Conservation (phyloP, 208 protist species). For the Phytomonas serpens region DNA sequence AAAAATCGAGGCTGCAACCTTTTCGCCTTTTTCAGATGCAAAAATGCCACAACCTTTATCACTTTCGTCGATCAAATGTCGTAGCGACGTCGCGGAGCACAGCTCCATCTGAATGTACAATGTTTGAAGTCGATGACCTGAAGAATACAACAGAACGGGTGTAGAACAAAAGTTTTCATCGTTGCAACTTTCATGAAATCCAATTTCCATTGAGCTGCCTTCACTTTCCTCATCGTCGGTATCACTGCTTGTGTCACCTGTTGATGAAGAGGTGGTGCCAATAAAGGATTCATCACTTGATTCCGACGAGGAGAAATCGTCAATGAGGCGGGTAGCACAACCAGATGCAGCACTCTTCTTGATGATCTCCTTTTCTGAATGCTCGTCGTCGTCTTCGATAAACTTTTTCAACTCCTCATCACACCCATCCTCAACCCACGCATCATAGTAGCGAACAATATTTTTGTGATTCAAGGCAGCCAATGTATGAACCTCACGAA, state of each 20-base stretch:
- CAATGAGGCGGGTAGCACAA: not conserved
- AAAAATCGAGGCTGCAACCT: constrained; percentile 56
- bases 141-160: not conserved
- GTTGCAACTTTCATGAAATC: not conserved
- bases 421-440: constrained; percentile 81
- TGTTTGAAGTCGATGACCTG: constrained; percentile 33
- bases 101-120: constrained; percentile 88
- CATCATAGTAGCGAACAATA: constrained; percentile 87
- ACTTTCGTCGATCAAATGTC: constrained; percentile 65
- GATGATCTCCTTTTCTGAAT: constrained; percentile 20
- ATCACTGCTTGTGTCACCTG: constrained; percentile 1
- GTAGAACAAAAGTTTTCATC: not conserved
- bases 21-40: constrained; percentile 39
- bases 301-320: constrained; percentile 12
- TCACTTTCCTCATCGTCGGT: constrained; percentile 5
- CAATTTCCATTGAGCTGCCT: not conserved
- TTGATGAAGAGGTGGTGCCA: constrained; percentile 12
- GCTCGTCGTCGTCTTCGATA: constrained; percentile 29
- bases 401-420: constrained; percentile 63
- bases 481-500: constrained; percentile 77
- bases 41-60: constrained; percentile 37
- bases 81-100: constrained; percentile 59
- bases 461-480: constrained; percentile 71
- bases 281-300: constrained; percentile 5
- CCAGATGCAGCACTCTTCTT: not conserved